Conservation (phyloP, 2,329 filamentous ascomycete genomes). For the Sporothrix inflata region DNA sequence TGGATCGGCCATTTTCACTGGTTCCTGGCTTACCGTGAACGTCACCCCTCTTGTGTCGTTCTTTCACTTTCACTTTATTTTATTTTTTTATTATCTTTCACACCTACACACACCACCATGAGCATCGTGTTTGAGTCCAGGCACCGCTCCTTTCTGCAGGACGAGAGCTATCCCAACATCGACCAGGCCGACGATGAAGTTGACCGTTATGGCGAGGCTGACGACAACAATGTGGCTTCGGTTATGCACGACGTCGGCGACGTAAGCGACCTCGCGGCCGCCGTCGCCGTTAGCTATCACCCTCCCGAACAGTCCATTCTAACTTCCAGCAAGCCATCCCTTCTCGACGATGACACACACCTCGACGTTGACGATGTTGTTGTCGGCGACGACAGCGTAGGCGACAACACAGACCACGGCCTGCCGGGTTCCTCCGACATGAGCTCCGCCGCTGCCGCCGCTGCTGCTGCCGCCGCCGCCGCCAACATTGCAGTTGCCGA, state of each 20-base stretch:
- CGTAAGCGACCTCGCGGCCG: constrained; percentile 33
- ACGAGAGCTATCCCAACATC: constrained; percentile 36
- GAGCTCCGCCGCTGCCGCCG: constrained; percentile 30
- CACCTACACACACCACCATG: constrained; percentile 30
- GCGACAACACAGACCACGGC: background rate
- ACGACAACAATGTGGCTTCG: constrained; percentile 26
- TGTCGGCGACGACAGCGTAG: background rate
- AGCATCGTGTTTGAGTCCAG: constrained; percentile 35
- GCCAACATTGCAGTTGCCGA: constrained; percentile 23
- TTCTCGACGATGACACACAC: constrained; percentile 21
- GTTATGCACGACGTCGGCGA: constrained; percentile 30
- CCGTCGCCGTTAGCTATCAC: constrained; percentile 32
- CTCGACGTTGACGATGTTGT: constrained; percentile 26
- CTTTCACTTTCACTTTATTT: background rate
- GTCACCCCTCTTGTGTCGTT: background rate
- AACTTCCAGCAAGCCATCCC: constrained; percentile 31
- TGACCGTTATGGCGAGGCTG: constrained; percentile 31
- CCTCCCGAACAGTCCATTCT: constrained; percentile 32
- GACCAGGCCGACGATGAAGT: constrained; percentile 34
- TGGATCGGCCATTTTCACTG: background rate
- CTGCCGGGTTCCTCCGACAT: constrained; percentile 26
- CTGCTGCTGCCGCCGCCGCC: constrained; percentile 24
- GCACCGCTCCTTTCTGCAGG: constrained; percentile 31
- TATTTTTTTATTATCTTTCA: constrained; percentile 4
- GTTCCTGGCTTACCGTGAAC: constrained; percentile 1